Evolutionary conservation across 2,329 filamentous ascomycete species (phyloP), one percentile per base, ranked within the genome.

Genomic region (Chaetomiaceae sp.): DNA sequence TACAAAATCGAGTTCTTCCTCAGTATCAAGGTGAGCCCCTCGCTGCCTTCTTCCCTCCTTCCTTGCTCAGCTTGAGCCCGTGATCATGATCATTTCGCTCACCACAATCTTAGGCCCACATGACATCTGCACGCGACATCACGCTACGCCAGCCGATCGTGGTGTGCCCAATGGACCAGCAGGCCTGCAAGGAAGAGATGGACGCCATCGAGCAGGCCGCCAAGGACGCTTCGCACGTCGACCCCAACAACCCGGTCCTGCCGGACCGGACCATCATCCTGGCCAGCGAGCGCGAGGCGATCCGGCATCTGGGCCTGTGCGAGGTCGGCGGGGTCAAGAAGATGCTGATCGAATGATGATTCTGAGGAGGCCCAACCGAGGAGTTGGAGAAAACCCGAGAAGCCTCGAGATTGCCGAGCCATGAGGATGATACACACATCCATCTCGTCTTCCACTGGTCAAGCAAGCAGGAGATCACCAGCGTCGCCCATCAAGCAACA

Each of bases 1-100:
- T 98, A 98, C 73, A 97, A 96, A 68, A 95, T 98, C 63, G 91
- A 98, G 68, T 98, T 96, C 63, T 98, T 91, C 64, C 71, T 97
- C 45, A 89, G 82, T 42, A 88, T 97, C 53, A 96, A 95, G 81
- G 91, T 95, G 73, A 17, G 63, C 14, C 11, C 5, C n/a, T 5
- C n/a, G 2, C 3, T n/a, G n/a, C n/a, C n/a, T n/a, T n/a, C n/a
- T n/a, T n/a, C n/a, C n/a, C n/a, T n/a, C n/a, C n/a, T n/a, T n/a
- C n/a, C n/a, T 14, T 32, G 22, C 22, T 9, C 29, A 14, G n/a
- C 29, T 7, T n/a, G 29, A 7, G 12, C 12, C 7, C 15, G 12
- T 32, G 29, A n/a, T 32, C 9, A n/a, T 4, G 12, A 6, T 24
- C 18, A 6, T 36, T 33, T 30, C 41, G 39, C 29, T 49, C 40